A percentile compares a stretch with the other conserved stretches of the same genome.
phyloP scores from a whole-genome alignment of 2,329 filamentous ascomycete species.

The Ceratocystis papillata region DNA sequence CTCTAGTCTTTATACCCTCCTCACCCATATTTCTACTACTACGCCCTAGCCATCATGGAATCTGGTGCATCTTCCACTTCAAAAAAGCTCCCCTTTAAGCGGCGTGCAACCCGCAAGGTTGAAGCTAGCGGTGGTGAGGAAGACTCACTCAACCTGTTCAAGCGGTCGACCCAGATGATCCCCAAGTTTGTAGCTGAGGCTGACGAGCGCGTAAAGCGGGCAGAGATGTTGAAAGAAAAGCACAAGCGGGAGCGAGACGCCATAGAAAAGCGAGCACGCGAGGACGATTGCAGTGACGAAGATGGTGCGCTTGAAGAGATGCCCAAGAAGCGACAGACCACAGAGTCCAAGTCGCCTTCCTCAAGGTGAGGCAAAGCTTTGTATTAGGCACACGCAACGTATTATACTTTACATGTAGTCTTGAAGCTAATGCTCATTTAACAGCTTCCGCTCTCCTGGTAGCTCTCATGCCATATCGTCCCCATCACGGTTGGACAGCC shows the following conservation, averaged over 20 bases:
- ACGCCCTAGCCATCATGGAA: neutral
- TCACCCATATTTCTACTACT: neutral
- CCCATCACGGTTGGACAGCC: neutral
- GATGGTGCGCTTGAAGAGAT: neutral
- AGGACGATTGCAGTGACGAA: neutral
- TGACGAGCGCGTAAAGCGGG: slow-evolving; percentile 28
- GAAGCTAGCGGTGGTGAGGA: slow-evolving; percentile 23
- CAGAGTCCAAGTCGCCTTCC: slow-evolving; percentile 4
- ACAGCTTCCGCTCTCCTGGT: neutral
- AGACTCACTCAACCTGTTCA: slow-evolving; percentile 38
- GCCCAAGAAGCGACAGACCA: slow-evolving; percentile 11
- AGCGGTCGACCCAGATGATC: slow-evolving; percentile 41
- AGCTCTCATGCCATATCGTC: neutral
- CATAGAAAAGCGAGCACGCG: neutral
- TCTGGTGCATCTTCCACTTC: slow-evolving; percentile 24
- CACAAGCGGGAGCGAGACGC: neutral
- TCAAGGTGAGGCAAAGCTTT: slow-evolving; percentile 2
- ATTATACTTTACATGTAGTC: neutral
- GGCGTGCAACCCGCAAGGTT: slow-evolving; percentile 22
- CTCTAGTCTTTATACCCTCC: neutral
- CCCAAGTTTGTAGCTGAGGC: slow-evolving; percentile 36
- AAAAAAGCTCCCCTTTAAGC: slow-evolving; percentile 42
- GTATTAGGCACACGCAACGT: neutral
- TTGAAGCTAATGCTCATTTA: no score
- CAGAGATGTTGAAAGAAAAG: slow-evolving; percentile 14